Evolutionary conservation across 1,284 basidiomycete species (phyloP).

Genomic region (Pseudozyma tsukubaensis): DNA sequence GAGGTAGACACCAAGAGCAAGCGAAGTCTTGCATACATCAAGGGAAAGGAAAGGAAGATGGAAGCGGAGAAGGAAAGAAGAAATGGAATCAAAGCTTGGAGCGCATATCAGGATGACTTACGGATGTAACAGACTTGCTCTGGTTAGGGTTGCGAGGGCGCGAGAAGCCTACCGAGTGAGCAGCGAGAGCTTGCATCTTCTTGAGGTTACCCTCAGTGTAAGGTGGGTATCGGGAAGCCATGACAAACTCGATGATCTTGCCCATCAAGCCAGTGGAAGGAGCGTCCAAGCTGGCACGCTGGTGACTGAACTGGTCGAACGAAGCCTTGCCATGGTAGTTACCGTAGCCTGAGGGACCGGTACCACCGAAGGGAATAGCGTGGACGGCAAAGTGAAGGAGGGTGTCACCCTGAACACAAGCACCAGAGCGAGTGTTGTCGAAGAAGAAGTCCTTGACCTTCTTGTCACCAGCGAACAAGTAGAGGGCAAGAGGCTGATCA

Average conservation of each 20-base stretch:
- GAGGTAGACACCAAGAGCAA: neutral
- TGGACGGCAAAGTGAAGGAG: slow-evolving; percentile 72
- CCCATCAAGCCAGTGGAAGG: slow-evolving; percentile 69
- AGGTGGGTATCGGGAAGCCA: slow-evolving; percentile 69
- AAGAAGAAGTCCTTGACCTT: slow-evolving; percentile 74
- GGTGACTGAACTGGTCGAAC: slow-evolving; percentile 73
- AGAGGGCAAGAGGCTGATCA: slow-evolving; percentile 81
- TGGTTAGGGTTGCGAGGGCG: slow-evolving; percentile 59
- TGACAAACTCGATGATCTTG: slow-evolving; percentile 64
- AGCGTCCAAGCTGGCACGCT: slow-evolving; percentile 70
- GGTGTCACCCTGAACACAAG: slow-evolving; percentile 51
- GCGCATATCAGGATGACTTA: slow-evolving; percentile 25
- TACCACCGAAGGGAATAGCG: slow-evolving; percentile 73
- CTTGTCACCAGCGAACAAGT: slow-evolving; percentile 78
- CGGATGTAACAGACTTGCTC: slow-evolving; percentile 39
- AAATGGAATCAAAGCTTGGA: neutral
- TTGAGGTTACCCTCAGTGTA: slow-evolving; percentile 60
- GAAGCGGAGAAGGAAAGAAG: neutral
- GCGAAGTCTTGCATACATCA: neutral
- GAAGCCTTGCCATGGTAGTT: slow-evolving; percentile 71
- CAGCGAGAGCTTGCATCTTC: slow-evolving; percentile 49
- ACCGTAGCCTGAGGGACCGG: slow-evolving; percentile 71
- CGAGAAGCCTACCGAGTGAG: slow-evolving; percentile 43
- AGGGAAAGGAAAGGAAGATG: neutral
- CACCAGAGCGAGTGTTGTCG: slow-evolving; percentile 60